A percentile compares a stretch with the other conserved stretches of the same genome.
phyloP scores from a whole-genome alignment of 768 basidiomycete species.

The Boletales sp. region DNA sequence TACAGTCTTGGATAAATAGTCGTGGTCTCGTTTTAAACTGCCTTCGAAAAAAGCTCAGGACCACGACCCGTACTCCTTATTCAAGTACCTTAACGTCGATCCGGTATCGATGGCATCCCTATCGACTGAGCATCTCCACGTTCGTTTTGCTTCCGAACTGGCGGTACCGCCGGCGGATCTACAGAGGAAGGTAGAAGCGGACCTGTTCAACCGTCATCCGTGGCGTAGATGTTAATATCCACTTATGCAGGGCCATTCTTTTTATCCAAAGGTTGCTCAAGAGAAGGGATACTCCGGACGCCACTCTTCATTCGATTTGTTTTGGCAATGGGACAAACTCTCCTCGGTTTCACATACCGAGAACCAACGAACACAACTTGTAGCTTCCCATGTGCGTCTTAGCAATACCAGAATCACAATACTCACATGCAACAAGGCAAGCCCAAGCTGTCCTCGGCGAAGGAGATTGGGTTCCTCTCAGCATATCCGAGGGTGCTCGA shows the following conservation, averaged over 20 bases:
- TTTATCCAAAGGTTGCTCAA: slow-evolving; percentile 42
- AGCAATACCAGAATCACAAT: not conserved
- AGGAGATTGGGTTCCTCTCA: not conserved
- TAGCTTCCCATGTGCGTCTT: slow-evolving; percentile 7
- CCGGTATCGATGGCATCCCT: slow-evolving; percentile 21
- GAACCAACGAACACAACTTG: not conserved
- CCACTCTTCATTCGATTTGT: slow-evolving; percentile 34
- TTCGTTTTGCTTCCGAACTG: slow-evolving; percentile 33
- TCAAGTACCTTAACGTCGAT: slow-evolving; percentile 2
- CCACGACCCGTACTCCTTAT: not conserved
- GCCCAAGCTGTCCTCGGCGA: not conserved
- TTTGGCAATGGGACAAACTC: slow-evolving; percentile 33
- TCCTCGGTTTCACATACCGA: slow-evolving; percentile 15
- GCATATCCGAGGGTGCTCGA: not conserved
- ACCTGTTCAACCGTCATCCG: too few relatives aligned
- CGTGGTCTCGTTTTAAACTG: slow-evolving; percentile 9
- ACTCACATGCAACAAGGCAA: not conserved
- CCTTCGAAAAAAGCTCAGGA: not conserved
- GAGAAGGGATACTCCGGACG: slow-evolving; percentile 33
- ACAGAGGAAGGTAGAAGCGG: slow-evolving; percentile 25
- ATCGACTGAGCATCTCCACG: slow-evolving; percentile 16
- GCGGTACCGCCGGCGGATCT: slow-evolving; percentile 31
- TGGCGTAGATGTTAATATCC: too few relatives aligned
- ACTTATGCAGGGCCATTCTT: slow-evolving; percentile 19
- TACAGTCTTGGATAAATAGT: too few relatives aligned